Base-by-base conservation (phyloP, 345 rosid genomes). In the Populus pruinosa region DNA sequence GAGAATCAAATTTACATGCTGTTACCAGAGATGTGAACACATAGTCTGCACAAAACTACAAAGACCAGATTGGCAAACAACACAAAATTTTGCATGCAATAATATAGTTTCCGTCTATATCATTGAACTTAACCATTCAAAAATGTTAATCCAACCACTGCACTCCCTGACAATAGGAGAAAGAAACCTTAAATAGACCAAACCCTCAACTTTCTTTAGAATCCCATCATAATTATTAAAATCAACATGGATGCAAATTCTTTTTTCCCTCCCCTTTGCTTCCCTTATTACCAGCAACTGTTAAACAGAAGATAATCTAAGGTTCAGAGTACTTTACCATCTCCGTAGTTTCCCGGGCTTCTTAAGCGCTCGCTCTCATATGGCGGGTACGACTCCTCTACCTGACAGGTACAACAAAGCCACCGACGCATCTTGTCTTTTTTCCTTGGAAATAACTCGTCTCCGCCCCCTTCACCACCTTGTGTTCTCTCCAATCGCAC, bases 361-460 rank as follows among this genome's bases (percentile, higher is more conserved):
- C 86, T 91, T 33, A 83, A 70, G 71, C 74, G 87, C 82, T 93
- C 97, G 21, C 79, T 82, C 47, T 92, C 95, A 74, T 83, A 72
- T 43, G 92, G 43, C 13, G 89, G 90, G 81, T 89, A 88, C 8
- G 95, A 78, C 83, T 96, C 97, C 78, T 94, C 95, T 0, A 87
- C 90, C 71, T 87, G 94, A 86, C 96, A 90, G 50, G 92, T 87
- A 85, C 99, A 96, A 69, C 99, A 96, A 14, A 96, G 83, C 96
- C 97, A 96, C 91, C 89, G 81, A 43, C 98, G 94, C 99, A 96
- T 94, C 90, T 81, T 92, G 84, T 82, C 81, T 85, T 80, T 92
- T 85, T 92, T 91, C 85, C 89, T 91, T 82, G 87, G 75, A 82
- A 78, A 68, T 62, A 78, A 82, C 79, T 91, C 85, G 80, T 88